Evolutionary conservation across 495 filamentous ascomycete species (phyloP), one percentile per base, ranked within the genome.

Genomic region (Glonium stellatum): DNA sequence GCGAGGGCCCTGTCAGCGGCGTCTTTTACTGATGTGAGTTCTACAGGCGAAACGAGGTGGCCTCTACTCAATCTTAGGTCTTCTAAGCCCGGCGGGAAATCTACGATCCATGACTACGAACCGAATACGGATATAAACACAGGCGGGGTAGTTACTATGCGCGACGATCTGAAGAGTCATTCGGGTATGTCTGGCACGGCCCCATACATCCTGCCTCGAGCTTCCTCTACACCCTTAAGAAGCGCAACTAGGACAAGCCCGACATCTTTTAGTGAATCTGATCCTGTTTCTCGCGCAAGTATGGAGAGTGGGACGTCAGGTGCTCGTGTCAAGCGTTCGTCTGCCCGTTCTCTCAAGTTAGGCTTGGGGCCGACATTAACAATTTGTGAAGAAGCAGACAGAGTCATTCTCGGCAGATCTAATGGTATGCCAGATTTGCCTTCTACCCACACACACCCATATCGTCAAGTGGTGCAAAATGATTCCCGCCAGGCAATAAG

Each of bases 281-380:
- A 36, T 25, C 34, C n/a, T 5, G 23, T 35, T 12, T 46, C 12
- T 11, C 39, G 39, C 18, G 39, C 39, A 11, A 44, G 39, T 44
- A 44, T 44, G 39, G 39, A 50, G 31, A 47, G 37, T 36, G 10
- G 12, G 13, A 12, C 46, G 3, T 55, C 56, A 22, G 54, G 55
- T 27, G 25, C 11, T 27, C 61, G 61, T 18, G 56, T 63, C 4
- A 63, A 59, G 56, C 49, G 56, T 49, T 50, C 60, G 8, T 64
- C 62, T 54, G 25, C 18, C 42, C 57, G 57, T 47, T 52, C 51
- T 11, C 34, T 52, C 23, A n/a, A 49, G 6, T 54, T 34, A n/a
- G 62, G 62, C 18, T 36, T 60, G 13, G 62, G 62, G 21, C 57
- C 62, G 10, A 25, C 60, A n/a, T 31, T 64, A 4, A 64, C 42